Evolutionary conservation across 2,329 filamentous ascomycete species (phyloP).

Genomic region (Tolypocladium inflatum): DNA sequence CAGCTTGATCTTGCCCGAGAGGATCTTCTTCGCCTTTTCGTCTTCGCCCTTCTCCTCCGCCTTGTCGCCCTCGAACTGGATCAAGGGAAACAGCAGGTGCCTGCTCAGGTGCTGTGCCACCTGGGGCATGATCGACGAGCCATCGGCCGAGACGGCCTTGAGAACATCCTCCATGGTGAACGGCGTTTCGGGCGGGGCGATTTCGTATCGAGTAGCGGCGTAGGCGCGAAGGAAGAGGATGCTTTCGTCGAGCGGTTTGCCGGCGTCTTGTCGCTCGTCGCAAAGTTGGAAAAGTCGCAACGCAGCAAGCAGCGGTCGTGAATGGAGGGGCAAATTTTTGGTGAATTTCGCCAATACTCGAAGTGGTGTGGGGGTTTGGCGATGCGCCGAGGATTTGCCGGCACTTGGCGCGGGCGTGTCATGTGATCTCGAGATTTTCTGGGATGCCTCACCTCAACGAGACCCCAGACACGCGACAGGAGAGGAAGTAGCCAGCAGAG

Average conservation of each 20-base stretch:
- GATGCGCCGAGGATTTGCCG: slow-evolving; percentile 24
- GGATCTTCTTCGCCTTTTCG: slow-evolving; percentile 56
- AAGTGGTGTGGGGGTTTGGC: slow-evolving; percentile 24
- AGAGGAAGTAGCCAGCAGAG: not conserved
- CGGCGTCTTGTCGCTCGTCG: slow-evolving; percentile 1
- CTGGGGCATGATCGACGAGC: slow-evolving; percentile 78
- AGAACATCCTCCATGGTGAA: slow-evolving; percentile 32
- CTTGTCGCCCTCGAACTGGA: slow-evolving; percentile 81
- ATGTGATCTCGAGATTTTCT: slow-evolving; percentile 28
- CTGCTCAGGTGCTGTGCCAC: slow-evolving; percentile 88
- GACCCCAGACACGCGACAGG: not conserved
- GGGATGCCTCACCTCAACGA: not conserved
- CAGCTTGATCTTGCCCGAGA: slow-evolving; percentile 82
- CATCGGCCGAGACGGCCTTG: slow-evolving; percentile 48
- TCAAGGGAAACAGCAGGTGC: slow-evolving; percentile 90
- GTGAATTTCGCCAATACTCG: slow-evolving; percentile 29
- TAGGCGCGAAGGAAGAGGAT: not conserved
- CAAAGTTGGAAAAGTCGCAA: slow-evolving; percentile 4
- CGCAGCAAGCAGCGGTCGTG: slow-evolving; percentile 10
- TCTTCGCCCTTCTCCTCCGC: slow-evolving; percentile 64
- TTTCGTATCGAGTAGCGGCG: slow-evolving; percentile 1
- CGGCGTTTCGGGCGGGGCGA: slow-evolving; percentile 4
- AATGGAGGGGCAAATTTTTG: slow-evolving; percentile 33
- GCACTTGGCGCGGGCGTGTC: slow-evolving; percentile 11
- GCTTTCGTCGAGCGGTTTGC: not conserved